Conservation (phyloP, 306 rosid species). For the Acmispon strigosus region DNA sequence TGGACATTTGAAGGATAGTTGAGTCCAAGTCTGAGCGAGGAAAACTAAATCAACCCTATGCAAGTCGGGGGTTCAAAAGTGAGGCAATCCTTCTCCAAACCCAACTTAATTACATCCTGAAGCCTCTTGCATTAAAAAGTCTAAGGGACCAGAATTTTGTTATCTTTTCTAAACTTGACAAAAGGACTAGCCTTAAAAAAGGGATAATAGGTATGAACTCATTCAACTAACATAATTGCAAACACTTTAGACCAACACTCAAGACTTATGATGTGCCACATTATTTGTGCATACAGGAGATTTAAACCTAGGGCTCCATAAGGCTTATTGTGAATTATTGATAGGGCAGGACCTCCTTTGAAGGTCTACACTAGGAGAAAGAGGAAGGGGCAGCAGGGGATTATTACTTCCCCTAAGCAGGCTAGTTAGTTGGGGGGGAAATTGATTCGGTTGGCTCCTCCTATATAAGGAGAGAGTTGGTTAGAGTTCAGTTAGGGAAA, state of each 20-base stretch:
- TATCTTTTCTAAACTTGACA: background rate
- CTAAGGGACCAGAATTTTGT: background rate
- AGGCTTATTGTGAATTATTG: background rate
- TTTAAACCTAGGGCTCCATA: background rate
- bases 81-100: background rate
- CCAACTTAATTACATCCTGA: background rate
- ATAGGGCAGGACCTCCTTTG: too few species aligned
- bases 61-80: background rate
- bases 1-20: background rate
- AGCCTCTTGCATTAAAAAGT: background rate
- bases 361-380: too few species aligned
- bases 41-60: background rate
- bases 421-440: too few species aligned
- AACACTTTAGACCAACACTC: background rate
- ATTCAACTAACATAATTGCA: background rate
- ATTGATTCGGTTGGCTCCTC: too few species aligned
- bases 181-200: background rate
- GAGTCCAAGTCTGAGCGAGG: background rate
- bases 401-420: too few species aligned
- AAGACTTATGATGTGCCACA: background rate
- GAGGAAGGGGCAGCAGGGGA: too few species aligned
- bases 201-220: background rate
- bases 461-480: too few species aligned
- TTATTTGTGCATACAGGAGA: background rate
- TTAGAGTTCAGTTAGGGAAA: too few species aligned